A percentile compares a stretch with the other conserved stretches of the same genome.
These are phyloP conservation scores for Penicillium herquei DNA, from an alignment of 495 filamentous ascomycete species.

Conservation along the genomic window DNA sequence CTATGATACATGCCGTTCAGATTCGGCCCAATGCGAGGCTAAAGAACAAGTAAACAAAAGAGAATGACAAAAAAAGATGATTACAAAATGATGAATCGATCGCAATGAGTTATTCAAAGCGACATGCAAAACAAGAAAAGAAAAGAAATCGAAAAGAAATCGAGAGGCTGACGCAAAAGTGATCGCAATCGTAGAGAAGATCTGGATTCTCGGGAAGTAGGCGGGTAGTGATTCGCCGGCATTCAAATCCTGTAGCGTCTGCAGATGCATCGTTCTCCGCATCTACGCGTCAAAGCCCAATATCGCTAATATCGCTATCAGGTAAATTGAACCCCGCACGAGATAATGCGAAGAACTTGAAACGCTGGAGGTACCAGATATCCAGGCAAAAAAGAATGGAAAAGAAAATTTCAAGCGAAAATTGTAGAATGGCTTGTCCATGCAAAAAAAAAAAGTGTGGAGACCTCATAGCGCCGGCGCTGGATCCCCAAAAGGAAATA, in stretches of 20 bases:
- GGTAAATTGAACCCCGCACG: conserved; percentile 18
- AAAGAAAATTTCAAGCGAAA: neutral
- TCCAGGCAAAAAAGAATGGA: conserved; percentile 2
- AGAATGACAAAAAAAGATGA: conserved; percentile 14
- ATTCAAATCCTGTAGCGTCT: conserved; percentile 14
- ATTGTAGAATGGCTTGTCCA: conserved; percentile 1
- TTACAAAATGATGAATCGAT: conserved; percentile 18
- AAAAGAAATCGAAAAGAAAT: conserved; percentile 11
- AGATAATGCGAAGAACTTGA: conserved; percentile 6
- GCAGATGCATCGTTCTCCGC: conserved; percentile 17
- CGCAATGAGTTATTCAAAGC: conserved; percentile 16
- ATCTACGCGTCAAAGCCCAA: conserved; percentile 20
- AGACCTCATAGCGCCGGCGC: conserved; percentile 8
- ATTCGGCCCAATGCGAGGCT: conserved; percentile 25
- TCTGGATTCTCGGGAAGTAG: neutral
- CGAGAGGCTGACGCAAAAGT: conserved; percentile 14
- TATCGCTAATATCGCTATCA: conserved; percentile 9
- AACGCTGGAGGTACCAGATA: conserved; percentile 1
- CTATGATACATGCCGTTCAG: conserved; percentile 46
- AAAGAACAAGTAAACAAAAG: conserved; percentile 14
- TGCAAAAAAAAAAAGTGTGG: neutral
- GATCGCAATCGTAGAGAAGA: conserved; percentile 10
- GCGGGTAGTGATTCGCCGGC: neutral
- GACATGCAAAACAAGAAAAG: conserved; percentile 17
- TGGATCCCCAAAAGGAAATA: neutral